These are phyloP conservation scores for Beauveria varroae DNA, from an alignment of 2,329 filamentous ascomycete genomes.

Conservation along the genomic window DNA sequence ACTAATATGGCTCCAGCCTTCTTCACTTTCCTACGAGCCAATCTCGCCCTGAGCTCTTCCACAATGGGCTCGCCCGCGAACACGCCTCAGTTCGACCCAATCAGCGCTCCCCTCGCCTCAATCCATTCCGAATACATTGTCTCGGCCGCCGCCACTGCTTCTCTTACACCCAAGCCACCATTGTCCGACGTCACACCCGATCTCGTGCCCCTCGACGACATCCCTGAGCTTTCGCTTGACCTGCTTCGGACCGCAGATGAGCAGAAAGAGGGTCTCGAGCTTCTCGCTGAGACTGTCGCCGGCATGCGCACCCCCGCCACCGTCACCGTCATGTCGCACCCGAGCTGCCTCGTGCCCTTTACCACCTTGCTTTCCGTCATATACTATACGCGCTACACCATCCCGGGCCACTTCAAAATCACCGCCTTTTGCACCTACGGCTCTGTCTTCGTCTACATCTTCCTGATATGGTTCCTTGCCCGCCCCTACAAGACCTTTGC, in stretches of 20 bases:
- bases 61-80: conserved; percentile 56
- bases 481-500: conserved; percentile 23
- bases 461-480: conserved; percentile 23
- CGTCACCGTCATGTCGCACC: conserved; percentile 56
- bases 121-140: conserved; percentile 29
- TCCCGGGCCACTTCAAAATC: conserved; percentile 9
- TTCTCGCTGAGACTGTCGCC: conserved; percentile 74
- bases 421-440: conserved; percentile 8
- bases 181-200: conserved; percentile 26
- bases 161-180: conserved; percentile 29
- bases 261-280: conserved; percentile 58
- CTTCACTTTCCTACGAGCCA: conserved; percentile 73
- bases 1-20: conserved; percentile 50
- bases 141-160: conserved; percentile 44
- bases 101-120: conserved; percentile 20
- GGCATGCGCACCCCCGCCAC: conserved; percentile 70
- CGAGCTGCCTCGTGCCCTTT: conserved; percentile 43
- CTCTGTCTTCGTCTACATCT: conserved; percentile 10
- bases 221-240: conserved; percentile 59
- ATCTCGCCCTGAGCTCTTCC: conserved; percentile 60
- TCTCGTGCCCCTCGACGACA: conserved; percentile 34
- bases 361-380: conserved; percentile 33
- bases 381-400: conserved; percentile 21
- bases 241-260: conserved; percentile 47
- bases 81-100: conserved; percentile 55